Percentiles rank a stretch among this genome's conserved stretches.
phyloP scores from a whole-genome alignment of 768 basidiomycete genomes.

The Gloeopeniophorella convolvens region DNA sequence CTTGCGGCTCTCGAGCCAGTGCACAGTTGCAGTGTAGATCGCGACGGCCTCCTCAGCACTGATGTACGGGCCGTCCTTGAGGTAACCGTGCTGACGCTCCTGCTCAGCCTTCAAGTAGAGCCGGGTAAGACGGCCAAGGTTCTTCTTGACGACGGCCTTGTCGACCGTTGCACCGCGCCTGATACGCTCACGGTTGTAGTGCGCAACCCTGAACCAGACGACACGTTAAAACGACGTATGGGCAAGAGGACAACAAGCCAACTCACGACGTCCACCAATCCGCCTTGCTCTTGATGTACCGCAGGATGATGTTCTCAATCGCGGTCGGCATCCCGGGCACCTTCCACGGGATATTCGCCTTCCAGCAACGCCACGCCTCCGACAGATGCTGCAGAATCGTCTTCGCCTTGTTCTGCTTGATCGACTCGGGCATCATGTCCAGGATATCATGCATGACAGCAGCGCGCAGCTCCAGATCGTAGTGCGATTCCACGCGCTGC shows the following conservation, averaged over 20 bases:
- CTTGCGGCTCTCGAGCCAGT: slow-evolving; percentile 97
- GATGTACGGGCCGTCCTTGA: slow-evolving; percentile 99
- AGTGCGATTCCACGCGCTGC: slow-evolving; percentile 98
- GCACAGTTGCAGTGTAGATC: slow-evolving; percentile 96
- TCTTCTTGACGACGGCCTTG: slow-evolving; percentile 99
- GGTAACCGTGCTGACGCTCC: slow-evolving; percentile 95
- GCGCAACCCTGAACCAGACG: slow-evolving; percentile 59
- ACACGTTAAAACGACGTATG: slow-evolving; percentile 3
- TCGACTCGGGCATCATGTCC: slow-evolving; percentile 99
- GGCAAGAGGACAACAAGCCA: neutral
- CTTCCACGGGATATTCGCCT: slow-evolving; percentile 98
- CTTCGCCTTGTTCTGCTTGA: slow-evolving; percentile 99
- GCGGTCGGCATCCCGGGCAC: slow-evolving; percentile 99
- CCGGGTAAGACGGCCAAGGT: slow-evolving; percentile 94
- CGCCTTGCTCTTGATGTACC: slow-evolving; percentile 98
- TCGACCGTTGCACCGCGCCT: slow-evolving; percentile 94
- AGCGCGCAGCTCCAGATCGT: slow-evolving; percentile 93
- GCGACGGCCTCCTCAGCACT: slow-evolving; percentile 98
- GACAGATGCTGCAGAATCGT: slow-evolving; percentile 97
- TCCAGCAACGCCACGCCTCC: slow-evolving; percentile 98
- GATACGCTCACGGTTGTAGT: slow-evolving; percentile 97
- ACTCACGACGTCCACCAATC: slow-evolving; percentile 96
- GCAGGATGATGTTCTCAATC: slow-evolving; percentile 97
- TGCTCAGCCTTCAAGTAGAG: slow-evolving; percentile 98
- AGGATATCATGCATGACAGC: slow-evolving; percentile 99